Conservation (phyloP, 306 rosid genomes). For the Citrullus mucosospermus region DNA sequence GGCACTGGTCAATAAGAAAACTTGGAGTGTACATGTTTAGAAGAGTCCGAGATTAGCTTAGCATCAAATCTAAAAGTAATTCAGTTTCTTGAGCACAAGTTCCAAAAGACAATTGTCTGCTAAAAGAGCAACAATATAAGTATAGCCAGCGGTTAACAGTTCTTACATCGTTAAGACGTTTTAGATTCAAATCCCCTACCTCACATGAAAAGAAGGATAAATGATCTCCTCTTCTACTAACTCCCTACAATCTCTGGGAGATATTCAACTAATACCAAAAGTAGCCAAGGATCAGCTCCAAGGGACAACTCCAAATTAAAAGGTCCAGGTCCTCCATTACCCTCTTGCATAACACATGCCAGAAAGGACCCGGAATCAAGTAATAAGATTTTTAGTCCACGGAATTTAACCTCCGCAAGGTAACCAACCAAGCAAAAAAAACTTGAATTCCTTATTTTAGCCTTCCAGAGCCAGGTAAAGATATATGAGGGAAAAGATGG, state of each 20-base stretch:
- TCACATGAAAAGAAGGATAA: too few species aligned
- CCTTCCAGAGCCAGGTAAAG: not conserved
- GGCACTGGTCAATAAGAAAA: too few species aligned
- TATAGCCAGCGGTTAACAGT: too few species aligned
- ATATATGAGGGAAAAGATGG: not conserved
- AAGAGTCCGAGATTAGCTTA: too few species aligned
- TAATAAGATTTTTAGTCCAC: not conserved
- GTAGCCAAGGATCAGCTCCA: not conserved
- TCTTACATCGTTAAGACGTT: too few species aligned
- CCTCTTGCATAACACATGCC: not conserved
- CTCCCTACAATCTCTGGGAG: not conserved
- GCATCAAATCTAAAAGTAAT: too few species aligned
- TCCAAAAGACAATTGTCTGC: too few species aligned
- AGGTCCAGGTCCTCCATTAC: not conserved
- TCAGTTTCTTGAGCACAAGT: too few species aligned
- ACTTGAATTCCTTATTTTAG: not conserved
- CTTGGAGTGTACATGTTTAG: too few species aligned
- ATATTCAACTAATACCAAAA: not conserved
- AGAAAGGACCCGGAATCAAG: not conserved
- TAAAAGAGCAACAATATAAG: too few species aligned
- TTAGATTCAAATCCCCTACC: too few species aligned
- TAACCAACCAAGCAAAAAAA: not conserved
- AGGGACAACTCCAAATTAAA: not conserved
- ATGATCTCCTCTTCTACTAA: too few species aligned
- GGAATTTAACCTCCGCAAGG: not conserved